Percentiles rank a stretch among this genome's conserved stretches.
phyloP scores from a whole-genome alignment of 108 stramenopile species.

The Discostella stelligeroides region DNA sequence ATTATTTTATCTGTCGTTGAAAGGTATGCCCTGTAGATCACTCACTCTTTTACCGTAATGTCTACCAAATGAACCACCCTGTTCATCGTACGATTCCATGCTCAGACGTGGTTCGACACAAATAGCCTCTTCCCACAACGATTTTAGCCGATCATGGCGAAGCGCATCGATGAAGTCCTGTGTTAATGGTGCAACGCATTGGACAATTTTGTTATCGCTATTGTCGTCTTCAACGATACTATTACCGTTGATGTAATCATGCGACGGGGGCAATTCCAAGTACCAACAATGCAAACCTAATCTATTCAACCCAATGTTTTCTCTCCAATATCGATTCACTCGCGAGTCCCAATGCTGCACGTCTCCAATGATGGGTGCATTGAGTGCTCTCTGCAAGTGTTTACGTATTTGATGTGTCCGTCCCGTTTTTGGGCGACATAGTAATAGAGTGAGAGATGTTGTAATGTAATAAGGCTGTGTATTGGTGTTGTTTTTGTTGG shows the following conservation, averaged over 20 bases:
- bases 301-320: conserved; percentile 54
- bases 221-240: conserved; percentile 15
- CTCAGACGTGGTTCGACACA: conserved; percentile 43
- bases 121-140: conserved; percentile 49
- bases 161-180: conserved; percentile 37
- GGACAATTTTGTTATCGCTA: no score
- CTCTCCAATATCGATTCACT: conserved; percentile 75
- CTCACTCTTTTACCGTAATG: conserved; percentile 27
- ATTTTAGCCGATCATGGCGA: conserved; percentile 19
- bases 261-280: conserved; percentile 51
- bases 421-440: conserved; percentile 60
- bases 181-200: conserved; percentile 57
- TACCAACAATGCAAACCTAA: conserved; percentile 70
- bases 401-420: conserved; percentile 57
- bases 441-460: conserved; percentile 45
- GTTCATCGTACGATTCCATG: conserved; percentile 50
- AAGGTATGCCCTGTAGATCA: no score
- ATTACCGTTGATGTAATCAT: not conserved
- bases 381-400: conserved; percentile 49
- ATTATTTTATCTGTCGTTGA: no score
- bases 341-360: conserved; percentile 70
- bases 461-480: no score
- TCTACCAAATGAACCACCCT: conserved; percentile 60
- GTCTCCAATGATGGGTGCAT: conserved; percentile 69
- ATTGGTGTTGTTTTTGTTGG: no score